Conservation (phyloP, 495 filamentous ascomycete species). For the Articulospora tetracladia region DNA sequence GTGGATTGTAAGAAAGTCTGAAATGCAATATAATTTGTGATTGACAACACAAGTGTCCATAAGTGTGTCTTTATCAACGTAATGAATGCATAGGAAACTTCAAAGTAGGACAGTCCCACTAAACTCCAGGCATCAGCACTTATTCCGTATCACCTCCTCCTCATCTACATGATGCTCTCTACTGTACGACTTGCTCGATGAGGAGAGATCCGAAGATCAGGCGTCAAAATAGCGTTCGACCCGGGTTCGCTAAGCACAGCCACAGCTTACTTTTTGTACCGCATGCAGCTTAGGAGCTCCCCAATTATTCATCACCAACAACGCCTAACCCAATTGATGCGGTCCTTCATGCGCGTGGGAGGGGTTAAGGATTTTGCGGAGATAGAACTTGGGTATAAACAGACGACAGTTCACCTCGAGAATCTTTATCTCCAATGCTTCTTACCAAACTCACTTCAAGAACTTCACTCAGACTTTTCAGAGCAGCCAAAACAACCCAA, state of each 20-base stretch:
- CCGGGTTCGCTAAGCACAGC: not conserved
- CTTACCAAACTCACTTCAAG: not conserved
- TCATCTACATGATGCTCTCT: too few relatives aligned
- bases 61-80: too few relatives aligned
- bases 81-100: too few relatives aligned
- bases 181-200: too few relatives aligned
- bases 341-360: not conserved
- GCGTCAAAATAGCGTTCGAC: not conserved
- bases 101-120: too few relatives aligned
- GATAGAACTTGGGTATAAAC: not conserved
- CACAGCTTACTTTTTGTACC: not conserved
- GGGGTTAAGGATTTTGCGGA: not conserved
- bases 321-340: not conserved
- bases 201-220: too few relatives aligned
- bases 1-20: not conserved
- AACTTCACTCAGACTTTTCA: not conserved
- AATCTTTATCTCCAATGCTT: not conserved
- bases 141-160: too few relatives aligned
- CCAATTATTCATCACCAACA: not conserved
- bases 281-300: not conserved
- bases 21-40: too few relatives aligned
- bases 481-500: not conserved
- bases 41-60: too few relatives aligned
- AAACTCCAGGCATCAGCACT: too few relatives aligned
- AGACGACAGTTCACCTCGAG: not conserved